Conservation (phyloP, 345 rosid species). For the Rubroshorea leprosula region DNA sequence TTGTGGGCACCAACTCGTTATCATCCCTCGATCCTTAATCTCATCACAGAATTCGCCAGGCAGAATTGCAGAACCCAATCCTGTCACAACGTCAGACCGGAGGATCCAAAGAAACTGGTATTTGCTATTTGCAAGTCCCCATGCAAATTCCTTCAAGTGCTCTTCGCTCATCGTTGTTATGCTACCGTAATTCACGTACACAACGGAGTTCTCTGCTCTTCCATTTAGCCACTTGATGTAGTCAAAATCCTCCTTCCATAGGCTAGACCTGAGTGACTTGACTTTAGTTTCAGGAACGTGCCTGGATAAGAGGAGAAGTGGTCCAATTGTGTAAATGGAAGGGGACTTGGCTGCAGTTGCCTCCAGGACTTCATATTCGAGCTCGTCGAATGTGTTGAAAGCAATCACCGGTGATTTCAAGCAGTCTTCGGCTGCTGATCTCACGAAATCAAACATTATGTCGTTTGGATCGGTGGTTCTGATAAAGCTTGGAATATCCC, state of each 20-base stretch:
- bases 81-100: slow-evolving; percentile 20
- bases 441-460: slow-evolving; percentile 18
- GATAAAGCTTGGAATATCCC: slow-evolving; percentile 21
- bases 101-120: slow-evolving; percentile 19
- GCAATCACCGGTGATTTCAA: slow-evolving; percentile 13
- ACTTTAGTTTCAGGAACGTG: not conserved
- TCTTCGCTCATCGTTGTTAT: slow-evolving; percentile 13
- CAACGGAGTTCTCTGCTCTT: slow-evolving; percentile 18
- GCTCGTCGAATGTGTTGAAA: slow-evolving; percentile 23
- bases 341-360: slow-evolving; percentile 17
- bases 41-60: slow-evolving; percentile 17
- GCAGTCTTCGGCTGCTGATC: slow-evolving; percentile 16
- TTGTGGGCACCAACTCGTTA: slow-evolving; percentile 24
- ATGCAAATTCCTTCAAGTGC: slow-evolving; percentile 12
- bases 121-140: slow-evolving; percentile 16
- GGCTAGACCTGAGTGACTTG: slow-evolving; percentile 15
- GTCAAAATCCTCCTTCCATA: slow-evolving; percentile 18
- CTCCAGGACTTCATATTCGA: slow-evolving; percentile 19
- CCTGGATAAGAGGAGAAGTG: slow-evolving; percentile 13
- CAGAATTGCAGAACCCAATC: slow-evolving; percentile 1
- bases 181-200: slow-evolving; percentile 30
- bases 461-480: slow-evolving; percentile 22
- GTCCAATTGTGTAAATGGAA: slow-evolving; percentile 21
- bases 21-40: slow-evolving; percentile 17
- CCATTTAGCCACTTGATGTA: slow-evolving; percentile 28